Conservation (phyloP, 306 rosid genomes). For the Biancaea sappan region DNA sequence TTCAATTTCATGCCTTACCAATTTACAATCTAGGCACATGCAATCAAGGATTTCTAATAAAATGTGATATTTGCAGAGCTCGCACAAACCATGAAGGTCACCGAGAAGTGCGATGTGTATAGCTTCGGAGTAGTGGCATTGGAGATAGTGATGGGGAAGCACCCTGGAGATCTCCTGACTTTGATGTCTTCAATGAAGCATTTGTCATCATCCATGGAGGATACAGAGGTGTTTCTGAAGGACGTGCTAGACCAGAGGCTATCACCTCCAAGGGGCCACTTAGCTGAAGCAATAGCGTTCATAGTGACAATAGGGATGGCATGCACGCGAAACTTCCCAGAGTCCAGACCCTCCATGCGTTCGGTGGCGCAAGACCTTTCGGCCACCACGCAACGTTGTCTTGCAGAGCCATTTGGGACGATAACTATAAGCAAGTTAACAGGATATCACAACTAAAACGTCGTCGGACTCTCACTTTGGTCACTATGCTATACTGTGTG, state of each 20-base stretch:
- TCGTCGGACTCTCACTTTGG: background rate
- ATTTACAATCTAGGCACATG: background rate
- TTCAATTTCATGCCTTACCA: background rate
- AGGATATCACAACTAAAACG: constrained; percentile 26
- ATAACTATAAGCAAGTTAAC: constrained; percentile 42
- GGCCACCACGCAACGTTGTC: constrained; percentile 31
- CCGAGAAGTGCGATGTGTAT: constrained; percentile 64
- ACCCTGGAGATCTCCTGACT: constrained; percentile 59
- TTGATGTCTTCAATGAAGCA: constrained; percentile 29
- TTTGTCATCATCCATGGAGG: constrained; percentile 28
- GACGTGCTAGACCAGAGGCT: constrained; percentile 66
- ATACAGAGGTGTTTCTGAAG: constrained; percentile 44
- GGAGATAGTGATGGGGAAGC: constrained; percentile 71
- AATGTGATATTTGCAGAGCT: constrained; percentile 49
- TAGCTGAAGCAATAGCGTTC: constrained; percentile 48
- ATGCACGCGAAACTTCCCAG: constrained; percentile 55
- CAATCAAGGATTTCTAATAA: background rate
- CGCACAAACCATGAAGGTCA: constrained; percentile 66
- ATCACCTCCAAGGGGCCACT: constrained; percentile 51
- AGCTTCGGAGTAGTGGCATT: constrained; percentile 68
- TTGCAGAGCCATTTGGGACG: constrained; percentile 41
- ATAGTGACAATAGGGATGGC: constrained; percentile 52
- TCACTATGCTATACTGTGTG: no score
- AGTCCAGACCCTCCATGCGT: constrained; percentile 66
- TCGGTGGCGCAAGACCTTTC: constrained; percentile 67